Base-by-base conservation (phyloP, 139 green algal genomes). In the Picochlorum sp. region DNA sequence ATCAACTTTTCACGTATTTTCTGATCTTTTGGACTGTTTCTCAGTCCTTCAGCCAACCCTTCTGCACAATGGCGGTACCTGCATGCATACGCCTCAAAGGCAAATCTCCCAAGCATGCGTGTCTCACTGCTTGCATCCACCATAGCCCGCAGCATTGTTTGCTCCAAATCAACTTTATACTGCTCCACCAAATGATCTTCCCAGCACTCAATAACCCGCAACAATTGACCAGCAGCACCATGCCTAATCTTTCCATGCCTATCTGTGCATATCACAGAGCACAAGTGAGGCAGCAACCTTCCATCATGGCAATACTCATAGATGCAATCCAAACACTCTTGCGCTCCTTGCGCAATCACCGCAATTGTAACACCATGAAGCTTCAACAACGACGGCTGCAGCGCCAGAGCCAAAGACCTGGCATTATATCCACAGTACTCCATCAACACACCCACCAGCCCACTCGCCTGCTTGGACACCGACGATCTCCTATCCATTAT, bases 311-410 rank as follows among this genome's bases (percentile, higher is more conserved):
- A 92, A 61, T 81, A 58, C 4, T 45, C 49, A 51, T 91, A 47
- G 21, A 93, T 58, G 7, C 47, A 61, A 3, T 56, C 61, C 13
- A 74, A 50, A 26, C 79, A 81, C 26, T 49, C 30, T 34, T 89
- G 76, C 16, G 84, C 79, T 0, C 71, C 69, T 21, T 95, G 86
- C 1, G 85, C 45, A 15, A 77, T 65, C 13, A 77, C 58, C 41
- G 89, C 80, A 21, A 94, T 84, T 4, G 84, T 87, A 72, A 95
- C 91, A 38, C 86, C 78, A 6, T 85, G 51, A 26, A 85, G 70
- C 58, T 84, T 87, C 66, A 94, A 85, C 16, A 95, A 50, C 18
- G 75, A 69, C 0, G 77, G 74, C 24, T 92, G 54, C 50, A 89
- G 75, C 14, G 72, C 28, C 11, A 76, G 13, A 10, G 79, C 79